Evolutionary conservation across 257 asterid genomes (phyloP), one percentile per base, ranked within the genome.

Genomic region (Eustoma russellianum): DNA sequence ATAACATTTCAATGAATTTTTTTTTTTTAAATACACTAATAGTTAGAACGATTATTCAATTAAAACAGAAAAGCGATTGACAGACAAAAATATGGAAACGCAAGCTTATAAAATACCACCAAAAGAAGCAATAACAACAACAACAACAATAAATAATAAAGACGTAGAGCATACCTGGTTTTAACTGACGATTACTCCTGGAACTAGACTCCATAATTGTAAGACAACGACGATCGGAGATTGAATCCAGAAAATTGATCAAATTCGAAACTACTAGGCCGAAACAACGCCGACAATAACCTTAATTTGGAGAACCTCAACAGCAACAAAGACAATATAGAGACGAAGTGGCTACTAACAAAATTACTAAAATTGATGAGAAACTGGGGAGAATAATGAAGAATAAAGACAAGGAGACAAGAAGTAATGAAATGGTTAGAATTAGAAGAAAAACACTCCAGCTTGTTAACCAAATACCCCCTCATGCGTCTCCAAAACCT

Each of bases 401-500:
- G 77, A 52, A 71, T 41, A 5, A 66, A 74, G 53, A 65, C 35
- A 12, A 49, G 48, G 54, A 58, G 50, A 17, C 33, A 24, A 35
- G 56, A 55, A 35, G 70, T 56, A 47, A 75, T 55, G 57, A 74
- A 83, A 65, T 68, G 71, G 63, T 67, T 63, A 62, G 83, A 77
- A 78, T 74, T 74, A 11, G 83, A 66, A 50, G 77, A 73, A 66
- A 66, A 64, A 55, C 69, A 8, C 43, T 38, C 85, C 77, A 79
- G 86, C 79, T 78, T 79, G 62, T 79, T 80, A 58, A 67, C 80
- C 82, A 70, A 76, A 76, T 87, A 71, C 80, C 90, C 77, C 97
- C 86, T 89, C 97, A 89, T 89, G 78, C 97, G 97, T 86, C 69
- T 86, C 56, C 69, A 61, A 51, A 78, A 70, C 72, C 80, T 16